These are phyloP conservation scores for Didymella pomorum DNA, from an alignment of 2,329 filamentous ascomycete genomes.

Conservation along the genomic window DNA sequence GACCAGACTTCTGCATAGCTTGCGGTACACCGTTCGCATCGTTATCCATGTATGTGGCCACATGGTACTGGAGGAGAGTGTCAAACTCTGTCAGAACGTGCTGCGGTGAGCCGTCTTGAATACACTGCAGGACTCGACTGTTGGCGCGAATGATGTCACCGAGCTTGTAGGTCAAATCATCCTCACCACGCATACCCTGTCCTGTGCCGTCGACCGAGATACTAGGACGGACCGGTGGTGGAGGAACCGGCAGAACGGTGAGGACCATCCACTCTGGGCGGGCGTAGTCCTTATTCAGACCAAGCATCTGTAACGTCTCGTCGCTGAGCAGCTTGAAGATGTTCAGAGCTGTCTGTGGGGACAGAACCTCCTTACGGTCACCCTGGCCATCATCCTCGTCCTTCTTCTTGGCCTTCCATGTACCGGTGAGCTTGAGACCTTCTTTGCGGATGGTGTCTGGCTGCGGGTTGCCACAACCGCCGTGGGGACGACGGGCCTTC, in stretches of 20 bases:
- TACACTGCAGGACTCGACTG: conserved; percentile 88
- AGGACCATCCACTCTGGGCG: conserved; percentile 98
- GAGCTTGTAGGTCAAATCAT: conserved; percentile 99
- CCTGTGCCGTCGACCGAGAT: conserved; percentile 96
- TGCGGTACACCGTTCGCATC: conserved; percentile 96
- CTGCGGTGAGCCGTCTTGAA: conserved; percentile 87
- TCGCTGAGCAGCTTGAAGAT: conserved; percentile 87
- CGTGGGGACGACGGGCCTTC: conserved; percentile 65
- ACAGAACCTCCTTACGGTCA: conserved; percentile 80
- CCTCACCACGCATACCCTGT: conserved; percentile 91
- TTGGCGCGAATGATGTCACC: conserved; percentile 98
- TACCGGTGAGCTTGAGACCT: conserved; percentile 81
- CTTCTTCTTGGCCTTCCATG: conserved; percentile 76
- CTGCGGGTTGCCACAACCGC: conserved; percentile 91
- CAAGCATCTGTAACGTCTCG: conserved; percentile 83
- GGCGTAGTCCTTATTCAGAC: conserved; percentile 92
- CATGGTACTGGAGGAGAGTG: conserved; percentile 92
- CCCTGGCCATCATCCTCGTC: conserved; percentile 72
- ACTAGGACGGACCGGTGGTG: conserved; percentile 93
- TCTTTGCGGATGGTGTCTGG: conserved; percentile 83
- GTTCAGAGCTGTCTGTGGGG: conserved; percentile 82
- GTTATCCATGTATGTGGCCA: conserved; percentile 99
- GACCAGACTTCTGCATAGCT: conserved; percentile 94
- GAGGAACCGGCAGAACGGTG: conserved; percentile 92
- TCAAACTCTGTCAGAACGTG: conserved; percentile 94